phyloP scores from a whole-genome alignment of 1,284 basidiomycete species.

The Ceratobasidium sp. region DNA sequence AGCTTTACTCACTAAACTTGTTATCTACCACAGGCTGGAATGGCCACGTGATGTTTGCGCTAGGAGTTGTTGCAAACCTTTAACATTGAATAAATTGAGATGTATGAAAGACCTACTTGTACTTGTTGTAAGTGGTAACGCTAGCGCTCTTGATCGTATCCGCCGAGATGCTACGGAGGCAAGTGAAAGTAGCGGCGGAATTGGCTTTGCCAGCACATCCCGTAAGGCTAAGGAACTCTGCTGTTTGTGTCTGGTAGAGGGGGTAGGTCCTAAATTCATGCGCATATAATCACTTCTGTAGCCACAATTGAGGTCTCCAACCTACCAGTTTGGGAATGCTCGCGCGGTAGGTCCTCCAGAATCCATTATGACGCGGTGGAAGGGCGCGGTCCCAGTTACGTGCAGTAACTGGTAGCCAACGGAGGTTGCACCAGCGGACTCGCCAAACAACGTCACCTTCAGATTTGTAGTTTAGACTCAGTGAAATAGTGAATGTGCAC shows the following conservation, averaged over 20 bases:
- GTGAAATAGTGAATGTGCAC: neutral
- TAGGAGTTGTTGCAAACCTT: neutral
- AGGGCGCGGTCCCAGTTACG: constrained; percentile 15
- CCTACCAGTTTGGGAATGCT: constrained; percentile 39
- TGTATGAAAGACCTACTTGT: constrained; percentile 14
- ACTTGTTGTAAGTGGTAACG: constrained; percentile 14
- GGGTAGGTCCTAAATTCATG: constrained; percentile 35
- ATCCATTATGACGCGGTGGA: constrained; percentile 36
- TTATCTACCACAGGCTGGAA: constrained; percentile 43
- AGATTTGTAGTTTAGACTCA: neutral
- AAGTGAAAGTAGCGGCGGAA: constrained; percentile 18
- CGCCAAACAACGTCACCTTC: constrained; percentile 39
- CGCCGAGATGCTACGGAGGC: constrained; percentile 19
- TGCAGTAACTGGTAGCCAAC: constrained; percentile 35
- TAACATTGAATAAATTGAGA: neutral
- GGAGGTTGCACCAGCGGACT: constrained; percentile 41
- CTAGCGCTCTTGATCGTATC: constrained; percentile 27
- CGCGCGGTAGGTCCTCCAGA: constrained; percentile 38
- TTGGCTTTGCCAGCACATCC: constrained; percentile 9
- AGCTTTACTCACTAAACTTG: constrained; percentile 25
- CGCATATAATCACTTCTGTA: neutral
- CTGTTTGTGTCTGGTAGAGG: constrained; percentile 35
- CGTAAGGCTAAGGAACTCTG: constrained; percentile 29
- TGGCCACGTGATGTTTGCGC: constrained; percentile 35
- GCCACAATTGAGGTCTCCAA: neutral